Evolutionary conservation across 2,329 filamentous ascomycete genomes (phyloP).

Genomic region (Nothopassalora personata): DNA sequence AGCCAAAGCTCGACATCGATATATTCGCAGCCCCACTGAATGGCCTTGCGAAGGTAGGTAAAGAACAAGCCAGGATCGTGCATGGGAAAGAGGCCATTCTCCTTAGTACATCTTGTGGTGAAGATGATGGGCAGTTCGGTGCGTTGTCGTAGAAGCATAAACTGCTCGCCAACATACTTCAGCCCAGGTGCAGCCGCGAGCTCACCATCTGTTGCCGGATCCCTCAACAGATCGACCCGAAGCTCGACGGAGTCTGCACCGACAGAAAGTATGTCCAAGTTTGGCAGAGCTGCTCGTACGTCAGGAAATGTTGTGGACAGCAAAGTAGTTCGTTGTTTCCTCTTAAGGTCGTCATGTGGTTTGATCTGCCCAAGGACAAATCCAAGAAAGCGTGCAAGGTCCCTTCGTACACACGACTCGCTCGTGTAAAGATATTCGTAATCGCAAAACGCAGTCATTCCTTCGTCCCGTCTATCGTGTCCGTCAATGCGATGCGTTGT

Average conservation of each 20-base stretch:
- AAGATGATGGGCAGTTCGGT: constrained; percentile 89
- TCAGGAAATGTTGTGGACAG: constrained; percentile 87
- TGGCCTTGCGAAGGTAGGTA: constrained; percentile 73
- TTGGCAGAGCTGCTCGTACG: constrained; percentile 73
- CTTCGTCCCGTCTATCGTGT: constrained; percentile 53
- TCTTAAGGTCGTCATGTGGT: constrained; percentile 70
- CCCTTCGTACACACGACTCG: constrained; percentile 64
- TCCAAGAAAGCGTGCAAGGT: constrained; percentile 72
- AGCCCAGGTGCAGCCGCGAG: constrained; percentile 67
- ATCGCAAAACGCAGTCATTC: constrained; percentile 64
- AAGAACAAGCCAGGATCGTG: constrained; percentile 69
- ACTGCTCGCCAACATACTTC: constrained; percentile 78
- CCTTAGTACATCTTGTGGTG: constrained; percentile 73
- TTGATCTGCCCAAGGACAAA: constrained; percentile 74
- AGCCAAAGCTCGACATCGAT: constrained; percentile 86
- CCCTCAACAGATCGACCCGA: constrained; percentile 73
- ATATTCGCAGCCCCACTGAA: constrained; percentile 86
- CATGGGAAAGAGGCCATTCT: constrained; percentile 83
- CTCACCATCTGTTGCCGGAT: constrained; percentile 58
- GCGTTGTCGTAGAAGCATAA: constrained; percentile 76
- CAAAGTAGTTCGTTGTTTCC: constrained; percentile 73
- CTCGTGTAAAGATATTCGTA: constrained; percentile 83
- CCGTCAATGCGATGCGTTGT: constrained; percentile 71
- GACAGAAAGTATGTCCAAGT: constrained; percentile 80
- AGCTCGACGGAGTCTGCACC: constrained; percentile 82